Percentiles rank a stretch among this genome's conserved stretches.
Evolutionary conservation across 176 grass and related monocot species (phyloP).

Genomic region (sorghum (Sorghum bicolor)): Sorghum_bicolor_NCBIv3 NC_012873.2:6030501-6031000

Average conservation of each 20-base stretch:
- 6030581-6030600: background rate
- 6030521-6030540: background rate
- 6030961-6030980: background rate
- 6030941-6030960: background rate
- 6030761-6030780: background rate
- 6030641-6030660: background rate
- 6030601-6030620: background rate
- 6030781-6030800: background rate
- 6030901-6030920: too few relatives aligned
- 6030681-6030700: background rate
- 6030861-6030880: background rate
- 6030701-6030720: background rate
- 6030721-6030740: background rate
- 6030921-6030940: background rate
- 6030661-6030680: background rate
- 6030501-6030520: background rate
- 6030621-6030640: background rate
- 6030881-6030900: background rate
- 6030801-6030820: background rate
- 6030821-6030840: background rate
- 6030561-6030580: background rate
- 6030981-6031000: background rate
- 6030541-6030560: background rate
- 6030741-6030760: slow-evolving; percentile 7
- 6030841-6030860: background rate